phyloP scores from a whole-genome alignment of 2,329 filamentous ascomycete genomes.

The Escovopsis sp. region DNA sequence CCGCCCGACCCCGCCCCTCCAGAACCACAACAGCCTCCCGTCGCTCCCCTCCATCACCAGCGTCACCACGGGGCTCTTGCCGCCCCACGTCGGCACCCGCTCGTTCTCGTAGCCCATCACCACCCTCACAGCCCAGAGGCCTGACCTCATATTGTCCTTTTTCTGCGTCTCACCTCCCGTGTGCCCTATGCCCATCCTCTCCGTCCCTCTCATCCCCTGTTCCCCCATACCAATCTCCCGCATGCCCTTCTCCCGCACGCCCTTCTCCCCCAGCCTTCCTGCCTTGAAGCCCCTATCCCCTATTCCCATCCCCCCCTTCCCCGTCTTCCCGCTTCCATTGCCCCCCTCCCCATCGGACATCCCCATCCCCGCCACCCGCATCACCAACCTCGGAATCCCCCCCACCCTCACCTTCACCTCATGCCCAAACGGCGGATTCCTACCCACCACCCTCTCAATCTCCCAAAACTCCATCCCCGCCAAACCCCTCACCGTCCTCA shows the following conservation, averaged over 20 bases:
- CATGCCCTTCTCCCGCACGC: no score
- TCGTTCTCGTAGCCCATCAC: conserved; percentile 59
- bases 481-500: conserved; percentile 58
- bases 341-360: no score
- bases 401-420: conserved; percentile 49
- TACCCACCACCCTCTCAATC: conserved; percentile 63
- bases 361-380: conserved; percentile 22
- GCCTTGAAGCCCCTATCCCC: no score
- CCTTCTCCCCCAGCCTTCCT: no score
- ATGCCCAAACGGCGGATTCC: conserved; percentile 70
- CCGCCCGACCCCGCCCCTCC: conserved; percentile 45
- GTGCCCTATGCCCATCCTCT: no score
- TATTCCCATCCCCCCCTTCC: no score
- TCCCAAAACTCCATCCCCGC: conserved; percentile 48
- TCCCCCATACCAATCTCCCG: no score
- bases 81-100: conserved; percentile 43
- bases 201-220: no score
- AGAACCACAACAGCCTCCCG: conserved; percentile 48
- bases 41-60: conserved; percentile 50
- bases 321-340: no score
- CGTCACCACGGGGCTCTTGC: conserved; percentile 52
- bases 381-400: conserved; percentile 48
- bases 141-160: no score
- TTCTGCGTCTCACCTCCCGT: no score
- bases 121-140: conserved; percentile 36